Evolutionary conservation across 2,329 filamentous ascomycete species (phyloP), one percentile per base, ranked within the genome.

Genomic region (Fusarium devonianum): DNA sequence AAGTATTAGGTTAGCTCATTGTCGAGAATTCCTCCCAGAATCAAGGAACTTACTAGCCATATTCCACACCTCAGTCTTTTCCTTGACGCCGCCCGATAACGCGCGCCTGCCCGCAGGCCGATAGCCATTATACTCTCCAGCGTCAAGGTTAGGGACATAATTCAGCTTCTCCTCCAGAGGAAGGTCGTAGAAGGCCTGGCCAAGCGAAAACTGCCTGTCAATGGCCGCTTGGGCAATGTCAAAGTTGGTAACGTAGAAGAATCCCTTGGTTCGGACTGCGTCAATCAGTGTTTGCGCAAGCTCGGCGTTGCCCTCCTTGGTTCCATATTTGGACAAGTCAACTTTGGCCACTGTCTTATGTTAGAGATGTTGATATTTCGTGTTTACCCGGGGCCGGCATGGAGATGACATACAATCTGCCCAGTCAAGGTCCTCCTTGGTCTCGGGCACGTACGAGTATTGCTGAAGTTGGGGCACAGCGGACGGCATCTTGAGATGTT

Each of bases 91-190:
- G 0, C 71, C 68, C 1, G 61, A 59, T 4, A 68, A 49, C 18
- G 65, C 34, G 2, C 70, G 60, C n/a, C 67, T 56, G 0, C 79
- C 80, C 2, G 74, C 74, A 7, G 79, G 79, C 5, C 77, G 68
- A 40, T 82, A 83, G 1, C 81, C 82, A 36, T 84, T 84, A 63
- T 84, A 84, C 33, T 80, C 78, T 0, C 80, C 82, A 1, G 69
- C 69, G 6, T 75, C 76, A 0, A 81, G 68, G 28, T 81, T 71
- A 3, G 73, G 69, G 3, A 65, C 58, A 21, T 79, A 84, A 59
- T 83, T 82, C 45, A 84, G 73, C 64, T 86, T 86, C 64, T 86
- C 82, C 9, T 82, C 79, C 0, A 80, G 68, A 0, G 83, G 82
- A 0, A 86, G 73, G 1, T 67, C 52, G 13, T 72, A 73, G 59